Conservation (phyloP, 192 early-diverging fungal species). For the Geosiphon pyriformis region DNA sequence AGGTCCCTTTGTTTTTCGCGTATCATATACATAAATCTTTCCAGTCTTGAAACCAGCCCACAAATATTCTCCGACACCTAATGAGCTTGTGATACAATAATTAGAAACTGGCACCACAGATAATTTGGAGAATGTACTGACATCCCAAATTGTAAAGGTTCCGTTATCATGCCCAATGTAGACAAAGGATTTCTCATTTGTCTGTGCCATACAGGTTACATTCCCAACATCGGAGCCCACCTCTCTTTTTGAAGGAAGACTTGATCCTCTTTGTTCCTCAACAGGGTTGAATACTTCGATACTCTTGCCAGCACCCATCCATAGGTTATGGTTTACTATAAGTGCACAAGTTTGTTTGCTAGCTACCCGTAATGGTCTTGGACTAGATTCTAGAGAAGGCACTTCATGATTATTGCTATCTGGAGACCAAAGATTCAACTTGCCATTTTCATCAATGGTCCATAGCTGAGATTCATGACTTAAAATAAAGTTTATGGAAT, state of each 20-base stretch:
- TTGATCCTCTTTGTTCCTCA: conserved; percentile 29
- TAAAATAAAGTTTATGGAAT: conserved; percentile 51
- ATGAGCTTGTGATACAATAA: conserved; percentile 62
- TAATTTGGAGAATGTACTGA: conserved; percentile 36
- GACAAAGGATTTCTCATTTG: conserved; percentile 43
- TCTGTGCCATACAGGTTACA: conserved; percentile 50
- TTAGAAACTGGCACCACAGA: conserved; percentile 49
- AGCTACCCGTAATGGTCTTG: conserved; percentile 40
- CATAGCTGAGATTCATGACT: conserved; percentile 51
- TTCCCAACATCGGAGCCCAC: conserved; percentile 49
- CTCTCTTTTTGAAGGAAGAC: conserved; percentile 28
- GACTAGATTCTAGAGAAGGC: conserved; percentile 29
- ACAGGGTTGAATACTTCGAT: conserved; percentile 53
- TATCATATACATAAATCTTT: conserved; percentile 70
- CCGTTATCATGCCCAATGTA: conserved; percentile 78
- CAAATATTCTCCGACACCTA: conserved; percentile 57
- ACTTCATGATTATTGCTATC: conserved; percentile 32
- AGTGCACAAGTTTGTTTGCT: conserved; percentile 44
- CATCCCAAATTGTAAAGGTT: conserved; percentile 68
- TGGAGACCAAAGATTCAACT: conserved; percentile 51
- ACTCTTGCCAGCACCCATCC: conserved; percentile 52
- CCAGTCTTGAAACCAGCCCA: conserved; percentile 79
- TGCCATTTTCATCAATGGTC: conserved; percentile 64
- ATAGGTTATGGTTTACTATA: conserved; percentile 48
- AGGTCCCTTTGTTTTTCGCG: conserved; percentile 22